These are phyloP conservation scores for Rhododendron mucronatum DNA, from an alignment of 148 eudicot genomes.

Conservation along the genomic window DNA sequence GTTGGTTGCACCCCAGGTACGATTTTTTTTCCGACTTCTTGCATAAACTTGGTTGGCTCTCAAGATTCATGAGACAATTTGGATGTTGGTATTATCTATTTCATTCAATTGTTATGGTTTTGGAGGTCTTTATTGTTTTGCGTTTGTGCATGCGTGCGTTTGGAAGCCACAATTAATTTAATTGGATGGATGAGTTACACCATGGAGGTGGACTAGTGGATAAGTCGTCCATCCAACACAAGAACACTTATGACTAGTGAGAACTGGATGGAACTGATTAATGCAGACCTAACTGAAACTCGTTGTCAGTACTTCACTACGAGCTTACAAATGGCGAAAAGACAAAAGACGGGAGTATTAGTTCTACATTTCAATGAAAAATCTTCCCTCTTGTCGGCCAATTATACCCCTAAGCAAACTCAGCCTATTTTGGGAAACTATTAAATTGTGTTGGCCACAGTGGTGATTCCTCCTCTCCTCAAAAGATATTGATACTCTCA, in stretches of 20 bases:
- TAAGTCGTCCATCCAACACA: neutral
- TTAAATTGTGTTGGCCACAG: neutral
- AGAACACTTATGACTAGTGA: neutral
- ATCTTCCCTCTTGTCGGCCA: neutral
- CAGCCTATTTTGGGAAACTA: neutral
- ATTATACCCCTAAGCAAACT: neutral
- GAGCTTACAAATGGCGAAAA: neutral
- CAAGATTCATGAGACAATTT: neutral
- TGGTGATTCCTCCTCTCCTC: neutral
- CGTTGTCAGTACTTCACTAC: neutral
- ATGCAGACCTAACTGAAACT: neutral
- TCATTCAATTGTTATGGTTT: neutral
- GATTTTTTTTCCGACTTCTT: slow-evolving; percentile 20
- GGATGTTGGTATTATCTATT: neutral
- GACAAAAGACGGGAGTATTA: neutral
- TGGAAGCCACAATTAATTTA: neutral
- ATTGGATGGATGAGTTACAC: neutral
- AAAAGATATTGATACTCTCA: neutral
- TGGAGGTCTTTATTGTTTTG: neutral
- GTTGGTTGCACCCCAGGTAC: slow-evolving; percentile 90
- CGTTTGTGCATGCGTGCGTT: neutral
- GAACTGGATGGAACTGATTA: neutral
- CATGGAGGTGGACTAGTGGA: neutral
- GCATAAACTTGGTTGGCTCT: neutral
- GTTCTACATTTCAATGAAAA: neutral